These are phyloP conservation scores for Mimosa pudica DNA, from an alignment of 306 rosid genomes.

Conservation along the genomic window DNA sequence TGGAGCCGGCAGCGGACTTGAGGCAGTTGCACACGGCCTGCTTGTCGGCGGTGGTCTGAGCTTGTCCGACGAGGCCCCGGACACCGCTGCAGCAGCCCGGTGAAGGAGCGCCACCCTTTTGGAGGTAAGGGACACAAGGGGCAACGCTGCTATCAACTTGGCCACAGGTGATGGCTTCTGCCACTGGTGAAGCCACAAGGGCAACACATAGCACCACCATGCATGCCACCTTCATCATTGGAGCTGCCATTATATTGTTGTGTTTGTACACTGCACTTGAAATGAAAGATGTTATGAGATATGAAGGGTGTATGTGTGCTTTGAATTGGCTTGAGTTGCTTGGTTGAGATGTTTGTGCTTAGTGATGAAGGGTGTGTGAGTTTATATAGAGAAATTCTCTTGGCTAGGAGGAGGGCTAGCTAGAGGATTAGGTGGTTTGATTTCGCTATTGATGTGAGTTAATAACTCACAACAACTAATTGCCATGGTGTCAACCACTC, in stretches of 20 bases:
- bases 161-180: slow-evolving; percentile 47
- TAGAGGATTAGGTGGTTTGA: neutral
- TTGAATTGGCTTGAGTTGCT: neutral
- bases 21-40: slow-evolving; percentile 50
- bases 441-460: neutral
- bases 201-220: slow-evolving; percentile 34
- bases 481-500: neutral
- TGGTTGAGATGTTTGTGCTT: neutral
- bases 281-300: too few relatives aligned
- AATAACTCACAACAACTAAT: neutral
- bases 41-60: slow-evolving; percentile 46
- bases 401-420: neutral
- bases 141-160: slow-evolving; percentile 3
- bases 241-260: slow-evolving; percentile 32
- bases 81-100: neutral
- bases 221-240: slow-evolving; percentile 43
- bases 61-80: slow-evolving; percentile 32
- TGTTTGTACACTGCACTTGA: too few relatives aligned
- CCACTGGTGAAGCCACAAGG: slow-evolving; percentile 32
- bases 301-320: too few relatives aligned
- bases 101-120: neutral
- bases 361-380: neutral
- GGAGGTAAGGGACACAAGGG: slow-evolving; percentile 31
- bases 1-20: slow-evolving; percentile 16
- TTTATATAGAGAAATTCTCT: neutral